Percentiles rank a stretch among this genome's conserved stretches.
These are phyloP conservation scores for Tulasnella sp. DNA, from an alignment of 768 basidiomycete genomes.

Conservation along the genomic window DNA sequence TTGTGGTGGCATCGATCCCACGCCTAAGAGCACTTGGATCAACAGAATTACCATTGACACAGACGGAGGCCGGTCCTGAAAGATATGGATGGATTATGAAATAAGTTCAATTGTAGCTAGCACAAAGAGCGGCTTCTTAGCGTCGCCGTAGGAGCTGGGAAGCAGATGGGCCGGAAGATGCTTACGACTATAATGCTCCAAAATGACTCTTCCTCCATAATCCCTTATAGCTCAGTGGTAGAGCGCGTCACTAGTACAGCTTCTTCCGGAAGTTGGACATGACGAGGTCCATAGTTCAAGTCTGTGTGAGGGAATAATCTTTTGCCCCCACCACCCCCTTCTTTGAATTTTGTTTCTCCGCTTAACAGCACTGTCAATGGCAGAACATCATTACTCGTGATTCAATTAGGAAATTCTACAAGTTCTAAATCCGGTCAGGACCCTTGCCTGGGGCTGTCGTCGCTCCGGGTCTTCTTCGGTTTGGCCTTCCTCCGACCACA, in stretches of 20 bases:
- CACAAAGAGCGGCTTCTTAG: background rate
- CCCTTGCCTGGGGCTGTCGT: background rate
- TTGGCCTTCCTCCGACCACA: background rate
- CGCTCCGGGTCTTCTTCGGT: background rate
- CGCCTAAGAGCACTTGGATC: background rate
- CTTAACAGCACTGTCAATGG: background rate
- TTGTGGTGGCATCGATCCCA: background rate
- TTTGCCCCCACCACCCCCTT: background rate
- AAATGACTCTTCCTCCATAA: background rate
- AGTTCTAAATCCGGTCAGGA: background rate
- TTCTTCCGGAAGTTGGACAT: background rate
- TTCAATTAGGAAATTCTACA: background rate
- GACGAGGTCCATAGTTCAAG: slow-evolving; percentile 20
- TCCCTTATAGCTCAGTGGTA: slow-evolving; percentile 35
- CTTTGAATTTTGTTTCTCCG: background rate
- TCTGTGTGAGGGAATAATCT: slow-evolving; percentile 16
- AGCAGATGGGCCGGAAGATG: background rate
- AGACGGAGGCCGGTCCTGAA: background rate
- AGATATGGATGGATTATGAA: background rate
- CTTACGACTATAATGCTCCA: background rate
- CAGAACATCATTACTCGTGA: background rate
- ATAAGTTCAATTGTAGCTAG: background rate
- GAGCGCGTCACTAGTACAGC: slow-evolving; percentile 36
- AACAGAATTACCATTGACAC: background rate
- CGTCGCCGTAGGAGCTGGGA: background rate